These are phyloP conservation scores for Leptodermis oblonga DNA, from an alignment of 257 asterid species.

Conservation along the genomic window DNA sequence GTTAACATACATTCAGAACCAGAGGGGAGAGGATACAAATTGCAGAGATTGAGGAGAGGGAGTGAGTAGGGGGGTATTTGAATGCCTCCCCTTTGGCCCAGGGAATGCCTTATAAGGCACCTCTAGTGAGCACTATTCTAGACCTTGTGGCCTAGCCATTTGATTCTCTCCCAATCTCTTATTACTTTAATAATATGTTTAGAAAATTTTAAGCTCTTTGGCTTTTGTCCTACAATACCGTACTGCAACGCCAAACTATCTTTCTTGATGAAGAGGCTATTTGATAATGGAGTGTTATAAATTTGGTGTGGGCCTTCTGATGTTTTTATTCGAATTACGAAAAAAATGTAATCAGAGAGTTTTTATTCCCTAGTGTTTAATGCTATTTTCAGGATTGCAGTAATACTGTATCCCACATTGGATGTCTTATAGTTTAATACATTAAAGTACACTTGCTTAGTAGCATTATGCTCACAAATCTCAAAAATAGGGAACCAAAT, in stretches of 20 bases:
- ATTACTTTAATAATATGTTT: not conserved
- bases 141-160: not conserved
- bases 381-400: not conserved
- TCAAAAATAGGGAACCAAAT: not conserved
- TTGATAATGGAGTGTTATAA: not conserved
- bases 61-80: not conserved
- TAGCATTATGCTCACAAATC: not conserved
- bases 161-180: not conserved
- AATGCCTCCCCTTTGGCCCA: not conserved
- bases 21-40: not conserved
- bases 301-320: not conserved
- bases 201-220: not conserved
- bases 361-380: not conserved
- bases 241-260: not conserved
- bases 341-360: not conserved
- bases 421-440: not conserved
- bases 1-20: not conserved
- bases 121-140: not conserved
- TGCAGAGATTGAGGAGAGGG: not conserved
- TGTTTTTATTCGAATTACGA: not conserved
- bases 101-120: not conserved
- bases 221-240: not conserved
- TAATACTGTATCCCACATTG: not conserved
- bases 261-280: not conserved
- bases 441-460: not conserved